Evolutionary conservation across 306 rosid genomes (phyloP).

Genomic region (Carpinus viminea): DNA sequence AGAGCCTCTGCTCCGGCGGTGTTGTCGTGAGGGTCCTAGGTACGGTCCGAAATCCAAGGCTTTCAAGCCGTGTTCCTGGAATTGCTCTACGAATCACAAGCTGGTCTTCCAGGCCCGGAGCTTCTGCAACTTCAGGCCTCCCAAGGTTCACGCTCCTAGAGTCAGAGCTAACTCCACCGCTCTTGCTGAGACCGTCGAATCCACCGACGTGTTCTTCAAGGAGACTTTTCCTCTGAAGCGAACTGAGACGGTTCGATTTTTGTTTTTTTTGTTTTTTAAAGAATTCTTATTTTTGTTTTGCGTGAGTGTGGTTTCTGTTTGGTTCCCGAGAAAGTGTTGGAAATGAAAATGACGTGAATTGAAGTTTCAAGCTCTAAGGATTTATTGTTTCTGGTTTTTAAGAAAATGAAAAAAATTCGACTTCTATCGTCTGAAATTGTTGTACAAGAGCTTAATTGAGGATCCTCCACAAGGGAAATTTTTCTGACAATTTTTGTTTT

Average conservation of each 20-base stretch:
- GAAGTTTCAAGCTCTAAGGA: neutral
- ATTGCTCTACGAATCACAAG: conserved; percentile 34
- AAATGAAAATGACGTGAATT: neutral
- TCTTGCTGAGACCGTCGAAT: conserved; percentile 41
- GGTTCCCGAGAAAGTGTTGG: neutral
- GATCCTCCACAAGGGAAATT: neutral
- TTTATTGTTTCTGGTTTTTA: neutral
- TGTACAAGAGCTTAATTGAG: neutral
- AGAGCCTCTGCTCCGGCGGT: conserved; percentile 41
- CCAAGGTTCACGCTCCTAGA: conserved; percentile 24
- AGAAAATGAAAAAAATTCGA: neutral
- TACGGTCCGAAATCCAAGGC: conserved; percentile 31
- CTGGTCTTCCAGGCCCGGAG: conserved; percentile 32
- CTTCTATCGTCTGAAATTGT: neutral
- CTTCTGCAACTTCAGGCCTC: conserved; percentile 50
- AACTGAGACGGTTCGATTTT: conserved; percentile 54
- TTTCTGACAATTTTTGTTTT: neutral
- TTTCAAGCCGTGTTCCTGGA: conserved; percentile 30
- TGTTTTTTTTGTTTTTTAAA: neutral
- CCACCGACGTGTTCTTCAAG: conserved; percentile 40
- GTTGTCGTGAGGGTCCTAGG: conserved; percentile 19
- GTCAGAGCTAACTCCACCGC: conserved; percentile 46
- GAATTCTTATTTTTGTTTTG: neutral
- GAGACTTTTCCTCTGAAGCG: conserved; percentile 57
- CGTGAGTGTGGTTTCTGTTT: neutral